Percentiles rank a stretch among this genome's conserved stretches.
Evolutionary conservation across 2,329 filamentous ascomycete species (phyloP).

Genomic region (Botrytis tulipae): DNA sequence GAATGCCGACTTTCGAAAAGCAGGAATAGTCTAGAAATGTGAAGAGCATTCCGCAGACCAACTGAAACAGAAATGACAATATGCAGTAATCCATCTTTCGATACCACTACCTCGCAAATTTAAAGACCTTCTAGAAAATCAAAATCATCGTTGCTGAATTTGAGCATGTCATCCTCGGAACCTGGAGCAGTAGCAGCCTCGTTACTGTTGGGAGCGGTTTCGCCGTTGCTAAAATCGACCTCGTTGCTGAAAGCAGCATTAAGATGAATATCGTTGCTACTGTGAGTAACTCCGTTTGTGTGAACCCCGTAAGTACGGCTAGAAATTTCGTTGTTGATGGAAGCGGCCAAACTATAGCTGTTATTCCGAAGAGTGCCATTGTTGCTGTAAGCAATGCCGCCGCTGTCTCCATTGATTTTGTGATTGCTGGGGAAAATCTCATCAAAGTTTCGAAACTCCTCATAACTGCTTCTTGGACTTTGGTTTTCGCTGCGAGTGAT

Average conservation of each 20-base stretch:
- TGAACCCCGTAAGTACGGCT: background rate
- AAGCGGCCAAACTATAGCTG: background rate
- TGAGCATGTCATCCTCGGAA: background rate
- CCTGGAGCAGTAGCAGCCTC: too few species aligned
- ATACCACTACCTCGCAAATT: background rate
- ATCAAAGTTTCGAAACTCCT: background rate
- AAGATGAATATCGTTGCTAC: background rate
- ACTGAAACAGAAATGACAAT: background rate
- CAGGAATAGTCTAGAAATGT: background rate
- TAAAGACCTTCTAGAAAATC: conserved; percentile 1
- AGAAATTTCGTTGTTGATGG: background rate
- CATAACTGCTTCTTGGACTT: background rate
- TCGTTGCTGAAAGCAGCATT: background rate
- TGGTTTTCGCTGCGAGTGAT: background rate
- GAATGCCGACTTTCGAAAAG: background rate
- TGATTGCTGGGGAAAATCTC: background rate
- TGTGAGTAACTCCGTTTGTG: background rate
- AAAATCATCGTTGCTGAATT: background rate
- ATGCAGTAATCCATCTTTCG: background rate
- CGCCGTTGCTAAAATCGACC: background rate
- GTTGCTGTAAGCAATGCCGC: background rate
- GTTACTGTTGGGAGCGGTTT: too few species aligned
- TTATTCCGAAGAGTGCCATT: background rate
- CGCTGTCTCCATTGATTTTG: background rate
- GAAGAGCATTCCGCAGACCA: background rate